Base-by-base conservation (phyloP, 257 asterid genomes). In the Nicotiana attenuata region DNA sequence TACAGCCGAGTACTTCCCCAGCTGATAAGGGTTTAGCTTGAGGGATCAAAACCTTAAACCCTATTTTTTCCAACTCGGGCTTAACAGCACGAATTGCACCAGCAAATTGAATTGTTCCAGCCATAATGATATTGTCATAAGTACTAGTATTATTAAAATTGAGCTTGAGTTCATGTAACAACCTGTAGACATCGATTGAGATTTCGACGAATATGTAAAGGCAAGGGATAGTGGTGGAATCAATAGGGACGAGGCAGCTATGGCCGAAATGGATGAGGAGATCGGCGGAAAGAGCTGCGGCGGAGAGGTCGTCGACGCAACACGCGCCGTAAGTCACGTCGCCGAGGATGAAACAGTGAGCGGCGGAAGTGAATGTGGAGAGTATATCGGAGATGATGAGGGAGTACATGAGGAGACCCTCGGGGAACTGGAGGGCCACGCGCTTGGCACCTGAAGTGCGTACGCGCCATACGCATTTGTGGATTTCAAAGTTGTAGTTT, bases 311-410 rank as follows among this genome's bases (percentile, higher is more conserved):
- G 50, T 96, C 98, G 28, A 96, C 90, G 86, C 98, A 96, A 81
- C 98, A 96, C 4, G 98, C 99, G 78, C 98, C 98, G 88, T 92
- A 96, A 66, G 99, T 96, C 79, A 96, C 98, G 85, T 96, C 99
- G 11, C 97, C 98, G 81, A 96, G 97, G 90, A 96, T 71, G 84
- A 92, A 92, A 88, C 97, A 92, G 81, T 92, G 97, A 0, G 91
- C 84, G 80, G 86, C 97, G 63, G 83, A 87, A 64, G 98, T 95
- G 89, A 96, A 96, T 65, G 98, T 83, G 45, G 91, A 81, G 88
- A 96, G 91, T 82, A 96, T 93, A 80, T 96, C 98, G 87, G 97
- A 91, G 88, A 96, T 96, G 87, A 93, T 85, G 85, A 90, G 91
- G 6, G 99, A 91, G 85, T 83, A 96, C 92, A 96, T 84, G 55